These are phyloP conservation scores for Extremus antarcticus DNA, from an alignment of 495 filamentous ascomycete genomes.

Conservation along the genomic window DNA sequence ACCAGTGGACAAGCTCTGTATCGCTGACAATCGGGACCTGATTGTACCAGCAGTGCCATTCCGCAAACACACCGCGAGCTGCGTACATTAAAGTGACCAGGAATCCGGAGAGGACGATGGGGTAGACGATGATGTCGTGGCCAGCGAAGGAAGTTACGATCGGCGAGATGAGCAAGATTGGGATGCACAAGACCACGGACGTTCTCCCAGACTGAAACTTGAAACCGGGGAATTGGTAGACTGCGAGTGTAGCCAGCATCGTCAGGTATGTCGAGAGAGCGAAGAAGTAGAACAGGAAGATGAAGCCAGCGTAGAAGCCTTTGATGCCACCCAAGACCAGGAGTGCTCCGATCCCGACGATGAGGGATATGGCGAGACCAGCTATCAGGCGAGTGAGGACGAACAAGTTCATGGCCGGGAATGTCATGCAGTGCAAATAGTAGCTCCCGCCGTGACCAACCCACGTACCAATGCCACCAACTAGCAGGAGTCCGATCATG, in stretches of 20 bases:
- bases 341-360: slow-evolving; percentile 39
- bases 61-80: slow-evolving; percentile 31
- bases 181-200: slow-evolving; percentile 23
- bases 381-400: slow-evolving; percentile 48
- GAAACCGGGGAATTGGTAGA: slow-evolving; percentile 46
- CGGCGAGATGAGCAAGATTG: slow-evolving; percentile 27
- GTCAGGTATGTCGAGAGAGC: slow-evolving; percentile 27
- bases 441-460: slow-evolving; percentile 49
- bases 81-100: slow-evolving; percentile 21
- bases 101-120: slow-evolving; percentile 21
- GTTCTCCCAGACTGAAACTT: slow-evolving; percentile 33
- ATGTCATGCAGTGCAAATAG: slow-evolving; percentile 50
- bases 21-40: slow-evolving; percentile 28
- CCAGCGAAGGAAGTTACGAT: slow-evolving; percentile 22
- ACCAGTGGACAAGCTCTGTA: slow-evolving; percentile 22
- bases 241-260: slow-evolving; percentile 38
- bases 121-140: slow-evolving; percentile 26
- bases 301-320: slow-evolving; percentile 23
- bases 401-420: slow-evolving; percentile 51
- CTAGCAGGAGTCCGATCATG: slow-evolving; percentile 47
- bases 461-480: slow-evolving; percentile 49
- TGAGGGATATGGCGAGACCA: slow-evolving; percentile 44
- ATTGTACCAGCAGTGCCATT: slow-evolving; percentile 27
- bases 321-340: slow-evolving; percentile 35
- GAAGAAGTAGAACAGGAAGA: slow-evolving; percentile 30